These are phyloP conservation scores for Scopulariopsis brevicaulis DNA, from an alignment of 2,329 filamentous ascomycete genomes.

Conservation along the genomic window DNA sequence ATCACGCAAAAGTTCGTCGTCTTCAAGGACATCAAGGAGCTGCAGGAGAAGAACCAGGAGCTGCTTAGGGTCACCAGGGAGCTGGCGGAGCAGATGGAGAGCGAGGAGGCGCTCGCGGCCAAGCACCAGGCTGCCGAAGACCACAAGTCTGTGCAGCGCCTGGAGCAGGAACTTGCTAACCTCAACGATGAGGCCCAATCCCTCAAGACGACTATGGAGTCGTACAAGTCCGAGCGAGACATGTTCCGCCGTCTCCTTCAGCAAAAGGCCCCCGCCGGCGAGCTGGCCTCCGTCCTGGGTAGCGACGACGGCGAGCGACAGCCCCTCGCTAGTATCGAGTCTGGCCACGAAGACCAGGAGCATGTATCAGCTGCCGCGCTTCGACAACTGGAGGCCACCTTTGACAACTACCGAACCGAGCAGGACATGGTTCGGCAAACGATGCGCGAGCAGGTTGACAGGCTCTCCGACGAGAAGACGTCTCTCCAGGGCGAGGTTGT, in stretches of 20 bases:
- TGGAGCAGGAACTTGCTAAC: slow-evolving; percentile 62
- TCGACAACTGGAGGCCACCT: slow-evolving; percentile 79
- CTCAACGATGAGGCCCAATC: slow-evolving; percentile 76
- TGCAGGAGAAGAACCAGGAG: slow-evolving; percentile 82
- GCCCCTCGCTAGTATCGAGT: slow-evolving; percentile 47
- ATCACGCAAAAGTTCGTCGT: slow-evolving; percentile 84
- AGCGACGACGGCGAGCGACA: slow-evolving; percentile 44
- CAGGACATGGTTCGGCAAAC: slow-evolving; percentile 70
- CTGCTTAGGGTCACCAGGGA: slow-evolving; percentile 74
- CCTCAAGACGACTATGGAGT: slow-evolving; percentile 75
- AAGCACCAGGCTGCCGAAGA: slow-evolving; percentile 52
- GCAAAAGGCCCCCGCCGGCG: slow-evolving; percentile 49
- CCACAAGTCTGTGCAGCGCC: slow-evolving; percentile 59
- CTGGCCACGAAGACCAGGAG: slow-evolving; percentile 41
- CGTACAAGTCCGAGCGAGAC: slow-evolving; percentile 89
- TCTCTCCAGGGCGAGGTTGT: slow-evolving; percentile 74
- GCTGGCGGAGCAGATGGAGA: slow-evolving; percentile 82
- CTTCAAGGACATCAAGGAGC: slow-evolving; percentile 73
- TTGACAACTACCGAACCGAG: slow-evolving; percentile 82
- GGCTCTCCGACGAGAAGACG: slow-evolving; percentile 70
- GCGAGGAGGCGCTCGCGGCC: slow-evolving; percentile 65
- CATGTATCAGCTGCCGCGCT: slow-evolving; percentile 58
- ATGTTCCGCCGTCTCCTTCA: slow-evolving; percentile 95
- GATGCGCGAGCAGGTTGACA: slow-evolving; percentile 75
- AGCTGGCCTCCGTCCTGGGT: slow-evolving; percentile 59